phyloP scores from a whole-genome alignment of 352 stramenopile genomes.

The Globisporangium radiosum region DNA sequence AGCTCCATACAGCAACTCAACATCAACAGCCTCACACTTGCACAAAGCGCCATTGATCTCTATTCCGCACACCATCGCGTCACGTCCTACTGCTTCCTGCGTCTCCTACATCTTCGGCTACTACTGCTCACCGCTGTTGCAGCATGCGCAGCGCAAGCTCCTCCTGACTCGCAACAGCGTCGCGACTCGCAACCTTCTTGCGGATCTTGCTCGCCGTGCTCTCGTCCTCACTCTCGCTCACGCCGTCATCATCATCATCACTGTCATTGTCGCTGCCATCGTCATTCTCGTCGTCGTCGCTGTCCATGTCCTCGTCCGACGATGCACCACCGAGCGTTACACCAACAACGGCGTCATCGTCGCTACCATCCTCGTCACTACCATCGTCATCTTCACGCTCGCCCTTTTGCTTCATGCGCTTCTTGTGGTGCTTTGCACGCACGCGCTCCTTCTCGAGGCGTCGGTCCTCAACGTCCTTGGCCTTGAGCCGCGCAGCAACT shows the following conservation, averaged over 20 bases:
- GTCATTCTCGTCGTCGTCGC: conserved; percentile 29
- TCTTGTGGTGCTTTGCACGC: conserved; percentile 87
- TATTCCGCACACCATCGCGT: not conserved
- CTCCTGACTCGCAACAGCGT: conserved; percentile 62
- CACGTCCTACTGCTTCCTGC: not conserved
- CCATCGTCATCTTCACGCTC: conserved; percentile 49
- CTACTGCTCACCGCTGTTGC: conserved; percentile 37
- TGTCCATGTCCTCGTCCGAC: conserved; percentile 32
- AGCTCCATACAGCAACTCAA: too few species aligned
- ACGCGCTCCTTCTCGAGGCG: conserved; percentile 81
- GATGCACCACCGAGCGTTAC: conserved; percentile 21
- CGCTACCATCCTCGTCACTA: conserved; percentile 26
- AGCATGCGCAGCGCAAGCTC: conserved; percentile 73
- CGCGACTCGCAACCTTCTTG: conserved; percentile 43
- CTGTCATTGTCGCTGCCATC: conserved; percentile 22
- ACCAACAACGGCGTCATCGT: conserved; percentile 19
- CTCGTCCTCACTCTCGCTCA: conserved; percentile 11
- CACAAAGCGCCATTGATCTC: too few species aligned
- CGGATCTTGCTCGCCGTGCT: conserved; percentile 14
- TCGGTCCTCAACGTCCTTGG: conserved; percentile 77
- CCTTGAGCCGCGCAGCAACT: conserved; percentile 60
- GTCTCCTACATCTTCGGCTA: not conserved
- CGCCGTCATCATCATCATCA: conserved; percentile 14
- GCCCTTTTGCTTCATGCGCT: conserved; percentile 78
- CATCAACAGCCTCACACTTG: too few species aligned